Base-by-base conservation (phyloP, 495 filamentous ascomycete genomes). In the Darksidea phi region DNA sequence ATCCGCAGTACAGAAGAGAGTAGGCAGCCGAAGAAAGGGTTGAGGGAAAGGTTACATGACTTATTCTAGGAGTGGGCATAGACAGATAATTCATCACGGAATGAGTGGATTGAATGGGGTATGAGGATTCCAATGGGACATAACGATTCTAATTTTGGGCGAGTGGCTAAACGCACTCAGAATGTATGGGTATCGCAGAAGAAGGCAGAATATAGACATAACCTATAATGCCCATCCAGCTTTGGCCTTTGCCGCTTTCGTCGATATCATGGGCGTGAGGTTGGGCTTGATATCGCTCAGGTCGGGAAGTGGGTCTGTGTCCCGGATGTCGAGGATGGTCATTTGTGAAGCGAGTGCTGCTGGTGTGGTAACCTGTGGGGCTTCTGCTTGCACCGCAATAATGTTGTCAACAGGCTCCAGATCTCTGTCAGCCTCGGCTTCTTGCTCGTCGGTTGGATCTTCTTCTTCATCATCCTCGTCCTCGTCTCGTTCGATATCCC, bases 401-500 rank as follows among this genome's bases (percentile, higher is more conserved):
- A 51, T 41, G 42, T 45, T 1, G 28, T 23, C 26, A 23, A 4
- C 8, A 12, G 13, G 15, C 21, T 56, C 57, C 21, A 20, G 21
- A 17, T 25, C 50, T 15, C 42, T 32, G 25, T 24, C 48, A 11
- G 18, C 43, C 12, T 47, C 57, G 18, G 53, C 56, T 17, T 55
- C 55, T 5, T 32, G 37, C 13, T 36, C 54, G 12, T 54, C 55
- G n/a, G 10, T 18, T 11, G 50, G 43, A 2, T 8, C 20, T 20
- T 46, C 42, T 28, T 46, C 56, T 11, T 47, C 37, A 24, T 54
- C 57, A 5, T 64, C 67, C 1, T 51, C 70, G 1, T 65, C 61
- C 11, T 63, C 70, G 1, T 63, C 61, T 21, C 61, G 60, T 12
- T 61, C 71, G 21, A 66, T 70, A 6, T 73, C 71, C n/a, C 75